Evolutionary conservation across 2,329 filamentous ascomycete species (phyloP), one percentile per base, ranked within the genome.

Genomic region (Beauveria bassiana): DNA sequence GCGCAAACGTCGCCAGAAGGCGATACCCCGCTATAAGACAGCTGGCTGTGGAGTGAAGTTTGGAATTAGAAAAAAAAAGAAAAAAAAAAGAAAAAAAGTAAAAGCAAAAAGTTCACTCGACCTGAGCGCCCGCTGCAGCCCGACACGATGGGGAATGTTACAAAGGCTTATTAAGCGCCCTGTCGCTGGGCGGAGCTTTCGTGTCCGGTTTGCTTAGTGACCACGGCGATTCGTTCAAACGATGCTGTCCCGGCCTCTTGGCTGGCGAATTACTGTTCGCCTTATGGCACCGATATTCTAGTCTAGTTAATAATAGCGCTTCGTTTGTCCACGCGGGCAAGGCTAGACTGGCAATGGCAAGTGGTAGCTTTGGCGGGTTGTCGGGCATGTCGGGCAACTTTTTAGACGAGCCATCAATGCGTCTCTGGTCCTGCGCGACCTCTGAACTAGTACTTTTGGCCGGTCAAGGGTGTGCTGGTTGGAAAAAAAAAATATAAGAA

Each of bases 111-210:
- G 43, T 5, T n/a, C 16, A 45, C 40, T 28, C 38, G 38, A 52
- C 40, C 16, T 18, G 20, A 43, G 4, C 18, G 8, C 38, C 22
- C 16, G 12, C 26, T 20, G 7, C 9, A 28, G 18, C 40, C 52
- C 18, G 24, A 31, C 28, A 22, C 18, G 28, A 28, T 34, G 49
- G 14, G 10, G 16, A 45, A 45, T 20, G 34, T 16, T 2, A 28
- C 16, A 1, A 26, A 46, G 53, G 55, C 40, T 34, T 34, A 34
- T 34, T 49, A 58, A 58, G 55, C 55, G 55, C 55, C 26, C 4
- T 58, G 55, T 58, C 55, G 55, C 43, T 58, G n/a, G n/a, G 55
- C 45, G 55, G 43, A n/a, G 45, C 45, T 16, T 28, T 46, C 50
- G 22, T 28, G 14, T 12, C n/a, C 40, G 24, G 22, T 26, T 34